These are phyloP conservation scores for Cladosporium sp. DNA, from an alignment of 2,329 filamentous ascomycete genomes.

Conservation along the genomic window DNA sequence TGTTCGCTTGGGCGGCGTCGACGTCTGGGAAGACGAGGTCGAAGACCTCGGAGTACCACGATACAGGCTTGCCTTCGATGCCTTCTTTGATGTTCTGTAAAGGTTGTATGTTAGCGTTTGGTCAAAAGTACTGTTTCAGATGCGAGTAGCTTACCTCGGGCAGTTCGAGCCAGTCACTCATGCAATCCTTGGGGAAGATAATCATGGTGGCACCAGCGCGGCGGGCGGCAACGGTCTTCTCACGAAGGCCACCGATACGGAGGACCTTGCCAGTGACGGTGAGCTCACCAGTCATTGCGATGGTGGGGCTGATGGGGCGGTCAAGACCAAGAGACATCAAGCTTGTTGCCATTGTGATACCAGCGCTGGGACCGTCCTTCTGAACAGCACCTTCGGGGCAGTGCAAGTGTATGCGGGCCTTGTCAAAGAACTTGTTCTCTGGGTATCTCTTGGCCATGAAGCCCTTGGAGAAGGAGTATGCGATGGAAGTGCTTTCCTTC, in stretches of 20 bases:
- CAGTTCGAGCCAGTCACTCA: conserved; percentile 95
- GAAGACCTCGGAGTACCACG: conserved; percentile 94
- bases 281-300: conserved; percentile 97
- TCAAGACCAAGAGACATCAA: conserved; percentile 83
- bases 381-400: conserved; percentile 94
- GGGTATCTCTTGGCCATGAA: conserved; percentile 82
- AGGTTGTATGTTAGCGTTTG: not conserved
- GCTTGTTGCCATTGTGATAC: conserved; percentile 97
- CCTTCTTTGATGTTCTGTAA: conserved; percentile 94
- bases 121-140: not conserved
- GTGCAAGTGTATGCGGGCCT: conserved; percentile 91
- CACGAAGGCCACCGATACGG: conserved; percentile 86
- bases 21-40: conserved; percentile 83
- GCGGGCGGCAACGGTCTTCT: conserved; percentile 96
- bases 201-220: conserved; percentile 90
- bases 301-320: conserved; percentile 74
- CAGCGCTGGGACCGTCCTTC: conserved; percentile 79
- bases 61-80: conserved; percentile 85
- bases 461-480: conserved; percentile 93
- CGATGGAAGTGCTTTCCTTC: conserved; percentile 95
- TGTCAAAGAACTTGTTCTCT: conserved; percentile 93
- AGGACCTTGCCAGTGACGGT: conserved; percentile 97
- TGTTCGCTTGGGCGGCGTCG: conserved; percentile 72
- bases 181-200: conserved; percentile 92
- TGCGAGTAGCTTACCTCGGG: conserved; percentile 71